A percentile compares a stretch with the other conserved stretches of the same genome.
Evolutionary conservation across 306 rosid species (phyloP).

Genomic region (Chamaecrista fasciculata): DNA sequence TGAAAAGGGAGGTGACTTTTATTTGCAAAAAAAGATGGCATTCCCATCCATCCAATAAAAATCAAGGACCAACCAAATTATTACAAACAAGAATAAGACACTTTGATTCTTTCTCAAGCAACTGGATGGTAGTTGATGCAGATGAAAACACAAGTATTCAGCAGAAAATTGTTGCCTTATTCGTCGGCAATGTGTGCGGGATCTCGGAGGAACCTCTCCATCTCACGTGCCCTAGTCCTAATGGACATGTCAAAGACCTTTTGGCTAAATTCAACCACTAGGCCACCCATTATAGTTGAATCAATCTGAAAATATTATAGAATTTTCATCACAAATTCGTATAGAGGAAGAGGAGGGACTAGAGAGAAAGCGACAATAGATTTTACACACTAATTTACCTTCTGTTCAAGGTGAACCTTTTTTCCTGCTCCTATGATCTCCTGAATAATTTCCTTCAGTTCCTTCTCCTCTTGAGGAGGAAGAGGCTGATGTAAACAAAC

Average conservation of each 20-base stretch:
- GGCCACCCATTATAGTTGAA: slow-evolving; percentile 81
- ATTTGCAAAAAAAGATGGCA: slow-evolving; percentile 66
- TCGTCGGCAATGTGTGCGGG: slow-evolving; percentile 48
- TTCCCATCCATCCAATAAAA: slow-evolving; percentile 48
- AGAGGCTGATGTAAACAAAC: slow-evolving; percentile 53
- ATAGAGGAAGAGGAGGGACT: not conserved
- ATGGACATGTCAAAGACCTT: slow-evolving; percentile 94
- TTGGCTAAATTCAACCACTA: slow-evolving; percentile 71
- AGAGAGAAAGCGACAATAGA: not conserved
- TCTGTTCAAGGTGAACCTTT: slow-evolving; percentile 75
- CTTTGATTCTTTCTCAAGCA: slow-evolving; percentile 19
- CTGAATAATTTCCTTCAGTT: slow-evolving; percentile 77
- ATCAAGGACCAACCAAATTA: slow-evolving; percentile 37
- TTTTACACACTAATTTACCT: slow-evolving; percentile 48
- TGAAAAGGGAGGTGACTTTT: slow-evolving; percentile 47
- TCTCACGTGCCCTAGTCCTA: slow-evolving; percentile 77
- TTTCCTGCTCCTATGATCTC: slow-evolving; percentile 71
- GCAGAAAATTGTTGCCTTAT: slow-evolving; percentile 32
- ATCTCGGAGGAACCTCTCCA: slow-evolving; percentile 91
- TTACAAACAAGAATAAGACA: slow-evolving; percentile 32
- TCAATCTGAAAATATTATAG: slow-evolving; percentile 58
- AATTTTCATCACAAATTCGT: not conserved
- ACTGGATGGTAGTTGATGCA: slow-evolving; percentile 12
- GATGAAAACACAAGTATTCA: slow-evolving; percentile 23
- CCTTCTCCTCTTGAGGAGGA: slow-evolving; percentile 89